Percentiles rank a stretch among this genome's conserved stretches.
Evolutionary conservation across 768 basidiomycete genomes (phyloP).

Genomic region (Boletus reticulatus): DNA sequence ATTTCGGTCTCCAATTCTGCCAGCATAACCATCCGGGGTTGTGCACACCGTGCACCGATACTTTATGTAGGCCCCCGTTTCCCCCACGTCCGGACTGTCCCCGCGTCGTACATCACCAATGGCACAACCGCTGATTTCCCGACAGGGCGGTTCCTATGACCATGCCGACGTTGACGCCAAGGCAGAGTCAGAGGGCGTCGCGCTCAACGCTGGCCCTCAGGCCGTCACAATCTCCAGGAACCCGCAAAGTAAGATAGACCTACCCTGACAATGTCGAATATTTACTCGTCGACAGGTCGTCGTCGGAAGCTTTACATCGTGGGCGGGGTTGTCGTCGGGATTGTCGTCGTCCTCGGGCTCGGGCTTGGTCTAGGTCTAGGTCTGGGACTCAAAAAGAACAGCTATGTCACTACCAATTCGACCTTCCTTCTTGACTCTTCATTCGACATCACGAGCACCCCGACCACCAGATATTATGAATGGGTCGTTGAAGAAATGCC

Average conservation of each 20-base stretch:
- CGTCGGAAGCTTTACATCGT: slow-evolving; percentile 20
- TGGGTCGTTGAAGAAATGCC: slow-evolving; percentile 40
- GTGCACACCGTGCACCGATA: slow-evolving; percentile 1
- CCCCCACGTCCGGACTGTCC: not conserved
- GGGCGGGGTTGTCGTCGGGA: slow-evolving; percentile 8
- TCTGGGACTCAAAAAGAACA: slow-evolving; percentile 24
- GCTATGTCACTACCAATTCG: slow-evolving; percentile 23
- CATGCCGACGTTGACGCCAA: not conserved
- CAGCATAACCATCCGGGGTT: not conserved
- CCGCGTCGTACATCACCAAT: slow-evolving; percentile 3
- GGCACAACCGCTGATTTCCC: not conserved
- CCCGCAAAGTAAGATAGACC: slow-evolving; percentile 7
- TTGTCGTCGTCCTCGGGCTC: slow-evolving; percentile 19
- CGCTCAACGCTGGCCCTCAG: not conserved
- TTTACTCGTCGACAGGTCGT: slow-evolving; percentile 11
- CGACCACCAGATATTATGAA: slow-evolving; percentile 42
- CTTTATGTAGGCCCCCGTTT: not conserved
- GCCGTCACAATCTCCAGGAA: not conserved
- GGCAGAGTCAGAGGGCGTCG: not conserved
- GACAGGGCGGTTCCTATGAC: slow-evolving; percentile 2
- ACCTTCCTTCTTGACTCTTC: slow-evolving; percentile 28
- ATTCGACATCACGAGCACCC: slow-evolving; percentile 25
- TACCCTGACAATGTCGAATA: not conserved
- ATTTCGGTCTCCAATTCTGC: not conserved
- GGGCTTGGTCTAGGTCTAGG: slow-evolving; percentile 30